Evolutionary conservation across 768 basidiomycete species (phyloP).

Genomic region (Tylopilus subfusipes): DNA sequence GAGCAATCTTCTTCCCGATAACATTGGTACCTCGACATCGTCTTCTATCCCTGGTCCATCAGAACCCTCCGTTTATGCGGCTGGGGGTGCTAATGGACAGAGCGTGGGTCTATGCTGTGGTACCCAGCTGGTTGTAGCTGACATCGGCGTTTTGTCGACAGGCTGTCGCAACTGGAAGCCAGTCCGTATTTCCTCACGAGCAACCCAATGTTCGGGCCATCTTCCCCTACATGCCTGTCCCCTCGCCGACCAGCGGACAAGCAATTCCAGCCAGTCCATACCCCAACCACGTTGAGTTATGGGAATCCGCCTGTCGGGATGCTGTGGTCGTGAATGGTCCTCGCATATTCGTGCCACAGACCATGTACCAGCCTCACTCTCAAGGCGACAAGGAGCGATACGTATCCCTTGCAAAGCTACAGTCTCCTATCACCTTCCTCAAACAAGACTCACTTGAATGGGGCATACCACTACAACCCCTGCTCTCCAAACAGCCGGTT

Average conservation of each 20-base stretch:
- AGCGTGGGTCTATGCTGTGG: conserved; percentile 6
- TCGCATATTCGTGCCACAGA: conserved; percentile 58
- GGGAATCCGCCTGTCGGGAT: not conserved
- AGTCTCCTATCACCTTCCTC: conserved; percentile 58
- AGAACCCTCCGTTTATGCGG: not conserved
- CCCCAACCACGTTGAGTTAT: not conserved
- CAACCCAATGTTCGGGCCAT: not conserved
- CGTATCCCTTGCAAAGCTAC: conserved; percentile 59
- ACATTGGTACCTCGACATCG: not conserved
- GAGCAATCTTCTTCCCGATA: not conserved
- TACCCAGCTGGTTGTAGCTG: not conserved
- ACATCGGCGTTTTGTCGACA: not conserved
- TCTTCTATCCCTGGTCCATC: not conserved
- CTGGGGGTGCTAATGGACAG: not conserved
- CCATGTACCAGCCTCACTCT: conserved; percentile 66
- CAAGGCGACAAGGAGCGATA: conserved; percentile 69
- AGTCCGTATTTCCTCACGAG: not conserved
- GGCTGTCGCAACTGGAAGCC: not conserved
- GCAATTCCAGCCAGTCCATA: not conserved
- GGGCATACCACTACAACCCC: conserved; percentile 57
- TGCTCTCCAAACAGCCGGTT: conserved; percentile 52
- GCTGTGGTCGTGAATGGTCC: conserved; percentile 26
- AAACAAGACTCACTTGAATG: conserved; percentile 48
- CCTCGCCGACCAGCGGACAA: not conserved
- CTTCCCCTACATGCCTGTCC: not conserved